phyloP scores from a whole-genome alignment of 345 rosid genomes.

The Pistacia vera region DNA sequence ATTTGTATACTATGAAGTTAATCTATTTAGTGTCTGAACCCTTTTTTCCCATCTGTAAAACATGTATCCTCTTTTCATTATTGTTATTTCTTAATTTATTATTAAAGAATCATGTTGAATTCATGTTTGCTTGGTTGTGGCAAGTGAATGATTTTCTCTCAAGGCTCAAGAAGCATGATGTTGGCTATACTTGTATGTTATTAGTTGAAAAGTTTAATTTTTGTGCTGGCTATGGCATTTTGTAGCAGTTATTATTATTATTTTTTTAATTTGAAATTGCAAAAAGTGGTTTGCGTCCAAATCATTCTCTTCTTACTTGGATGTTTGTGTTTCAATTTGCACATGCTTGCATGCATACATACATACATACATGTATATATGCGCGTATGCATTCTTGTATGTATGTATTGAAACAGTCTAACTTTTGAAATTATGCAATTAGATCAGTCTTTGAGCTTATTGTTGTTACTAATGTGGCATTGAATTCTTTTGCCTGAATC shows the following conservation, averaged over 20 bases:
- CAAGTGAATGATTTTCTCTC: background rate
- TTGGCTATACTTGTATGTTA: background rate
- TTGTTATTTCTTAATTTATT: too few relatives aligned
- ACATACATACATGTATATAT: too few relatives aligned
- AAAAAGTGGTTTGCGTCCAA: background rate
- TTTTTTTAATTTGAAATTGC: background rate
- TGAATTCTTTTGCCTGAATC: background rate
- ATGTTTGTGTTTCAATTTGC: slow-evolving; percentile 6
- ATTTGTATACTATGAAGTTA: too few relatives aligned
- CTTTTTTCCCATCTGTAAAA: background rate
- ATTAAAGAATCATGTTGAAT: background rate
- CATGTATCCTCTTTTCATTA: background rate
- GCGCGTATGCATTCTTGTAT: too few relatives aligned
- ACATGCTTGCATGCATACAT: background rate
- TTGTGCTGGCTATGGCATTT: background rate
- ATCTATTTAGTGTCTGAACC: too few relatives aligned
- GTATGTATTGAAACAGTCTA: too few relatives aligned
- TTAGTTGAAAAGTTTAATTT: background rate
- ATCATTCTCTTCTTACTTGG: background rate
- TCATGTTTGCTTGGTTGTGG: background rate
- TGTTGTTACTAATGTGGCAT: background rate
- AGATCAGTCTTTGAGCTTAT: background rate
- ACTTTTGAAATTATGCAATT: background rate
- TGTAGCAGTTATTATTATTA: background rate
- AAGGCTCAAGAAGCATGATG: background rate